Base-by-base conservation (phyloP, 352 stramenopile genomes). In the Phytophthora nicotianae region DNA sequence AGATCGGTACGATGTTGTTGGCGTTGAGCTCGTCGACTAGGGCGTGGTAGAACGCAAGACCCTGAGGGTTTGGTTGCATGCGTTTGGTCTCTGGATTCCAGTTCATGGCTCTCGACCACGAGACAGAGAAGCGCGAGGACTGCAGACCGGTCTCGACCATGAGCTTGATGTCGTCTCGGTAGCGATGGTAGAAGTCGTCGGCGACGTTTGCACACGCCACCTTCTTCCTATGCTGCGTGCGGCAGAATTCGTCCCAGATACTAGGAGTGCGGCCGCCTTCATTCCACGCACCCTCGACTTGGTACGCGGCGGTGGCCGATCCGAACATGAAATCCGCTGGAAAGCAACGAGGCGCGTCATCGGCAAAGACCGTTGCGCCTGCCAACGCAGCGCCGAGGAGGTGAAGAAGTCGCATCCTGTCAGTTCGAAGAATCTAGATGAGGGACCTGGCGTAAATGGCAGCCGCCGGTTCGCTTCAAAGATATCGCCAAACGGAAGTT, bases 181-280 rank as follows among this genome's bases (percentile, higher is more conserved):
- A 97, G 35, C 80, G 78, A 70, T 98, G 83, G 62, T 97, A 96
- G 61, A 98, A 96, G 75, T 98, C 95, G 74, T 95, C 96, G 5
- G 93, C 93, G 16, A 98, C 76, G 67, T 98, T 89, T 26, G 93
- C 96, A 17, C 74, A 97, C 27, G 94, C 79, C 20, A 87, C 55
- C 50, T 91, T 73, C 21, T 79, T 62, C 21, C 79, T 62, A 21
- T 86, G 64, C 19, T 90, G 70, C 13, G 75, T 72, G 32, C 78
- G 78, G 43, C 86, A 96, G 63, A 92, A 98, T 19, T 86, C 89
- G 79, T 99, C 96, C 97, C 96, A 99, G 50, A 98, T 98, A 41
- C 77, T 86, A 20, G 71, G 55, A 33, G 88, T 91, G 9, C 91
- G 76, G 6, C 91, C 89, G 5, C 75, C 86, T 48, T 89, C 81